Evolutionary conservation across 106 monocot species (phyloP), one percentile per base, ranked within the genome.

Genomic region (Cymbidium sinense): DNA sequence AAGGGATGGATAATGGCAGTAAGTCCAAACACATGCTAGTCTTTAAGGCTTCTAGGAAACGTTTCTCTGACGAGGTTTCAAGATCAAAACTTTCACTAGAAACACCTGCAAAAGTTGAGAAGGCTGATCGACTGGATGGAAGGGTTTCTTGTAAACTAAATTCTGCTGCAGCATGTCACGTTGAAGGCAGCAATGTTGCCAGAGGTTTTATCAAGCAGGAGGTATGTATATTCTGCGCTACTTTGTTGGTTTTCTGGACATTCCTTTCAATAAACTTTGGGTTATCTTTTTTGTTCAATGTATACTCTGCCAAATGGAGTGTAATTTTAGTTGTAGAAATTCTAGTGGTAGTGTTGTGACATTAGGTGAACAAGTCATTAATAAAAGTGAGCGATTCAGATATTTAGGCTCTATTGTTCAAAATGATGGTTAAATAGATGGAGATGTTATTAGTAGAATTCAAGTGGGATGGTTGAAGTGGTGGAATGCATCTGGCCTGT

Each of bases 81-180:
- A 76, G 41, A 39, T 20, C 19, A 55, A 81, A 78, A 39, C 33
- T 47, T 51, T 43, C 33, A 13, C 28, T 35, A 23, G 86, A 81
- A 65, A 34, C 76, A 23, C 54, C 29, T 69, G 70, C 82, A 15
- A 88, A 83, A 82, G 43, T 47, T 13, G 88, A 84, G 75, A 88
- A 50, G 34, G 51, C 15, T 41, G 87, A 86, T 65, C 69, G 50
- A 29, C 47, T 13, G 37, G 85, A 73, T 13, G 5, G 44, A 39
- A 82, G 75, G 67, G 35, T 80, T 74, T 62, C 74, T 77, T 69
- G 64, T 9, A 77, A 70, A 75, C 25, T 47, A 34, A 75, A 77
- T 83, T 41, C 39, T 43, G 76, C 67, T 44, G 33, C 23, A 72
- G 50, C 35, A 50, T 51, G 75, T 77, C 44, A 6, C 4, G 81